Evolutionary conservation across 257 asterid species (phyloP).

Genomic region (Salvia splendens): DNA sequence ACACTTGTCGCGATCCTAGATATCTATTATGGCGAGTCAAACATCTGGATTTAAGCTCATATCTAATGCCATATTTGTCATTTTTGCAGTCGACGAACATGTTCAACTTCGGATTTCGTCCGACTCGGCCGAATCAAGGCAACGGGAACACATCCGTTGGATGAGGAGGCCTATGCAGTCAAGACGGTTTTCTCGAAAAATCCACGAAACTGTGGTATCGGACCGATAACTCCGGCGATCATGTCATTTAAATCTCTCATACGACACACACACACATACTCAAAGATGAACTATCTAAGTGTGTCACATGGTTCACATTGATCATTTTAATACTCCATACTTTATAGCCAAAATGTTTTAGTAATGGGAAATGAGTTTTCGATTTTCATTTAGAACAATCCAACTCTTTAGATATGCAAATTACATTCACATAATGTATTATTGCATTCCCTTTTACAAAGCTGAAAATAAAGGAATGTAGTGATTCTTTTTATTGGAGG

Average conservation of each 20-base stretch:
- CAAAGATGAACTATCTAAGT: not conserved
- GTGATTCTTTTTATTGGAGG: not conserved
- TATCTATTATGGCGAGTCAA: too few species aligned
- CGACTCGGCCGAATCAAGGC: slow-evolving; percentile 45
- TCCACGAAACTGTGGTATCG: not conserved
- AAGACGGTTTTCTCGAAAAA: not conserved
- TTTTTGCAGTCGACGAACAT: slow-evolving; percentile 54
- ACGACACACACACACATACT: not conserved
- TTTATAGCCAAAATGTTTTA: not conserved
- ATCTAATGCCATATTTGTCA: too few species aligned
- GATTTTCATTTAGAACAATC: not conserved
- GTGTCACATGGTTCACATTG: not conserved
- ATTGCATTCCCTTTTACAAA: not conserved
- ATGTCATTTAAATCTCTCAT: not conserved
- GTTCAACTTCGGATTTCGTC: slow-evolving; percentile 51
- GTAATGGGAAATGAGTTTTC: not conserved
- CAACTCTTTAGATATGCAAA: not conserved
- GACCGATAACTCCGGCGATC: not conserved
- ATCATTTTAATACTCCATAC: not conserved
- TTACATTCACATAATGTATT: not conserved
- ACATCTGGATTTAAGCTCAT: too few species aligned
- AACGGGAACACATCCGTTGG: slow-evolving; percentile 41
- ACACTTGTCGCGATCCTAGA: not conserved
- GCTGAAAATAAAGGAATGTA: not conserved
- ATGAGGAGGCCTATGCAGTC: slow-evolving; percentile 25